A percentile compares a stretch with the other conserved stretches of the same genome.
These are phyloP conservation scores for Allium cepa DNA, from an alignment of 106 monocot species.

Conservation along the genomic window DNA sequence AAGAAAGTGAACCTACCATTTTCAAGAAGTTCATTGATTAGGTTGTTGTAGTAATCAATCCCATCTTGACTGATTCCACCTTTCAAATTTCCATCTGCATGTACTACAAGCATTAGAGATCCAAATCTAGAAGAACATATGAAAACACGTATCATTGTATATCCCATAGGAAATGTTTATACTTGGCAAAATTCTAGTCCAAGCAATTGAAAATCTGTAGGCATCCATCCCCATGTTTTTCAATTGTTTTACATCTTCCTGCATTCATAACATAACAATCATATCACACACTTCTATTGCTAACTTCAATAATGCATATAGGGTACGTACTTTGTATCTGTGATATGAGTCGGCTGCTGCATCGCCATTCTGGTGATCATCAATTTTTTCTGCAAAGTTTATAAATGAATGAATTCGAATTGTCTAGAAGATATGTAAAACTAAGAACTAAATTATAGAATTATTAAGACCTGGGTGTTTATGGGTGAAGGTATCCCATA, in stretches of 20 bases:
- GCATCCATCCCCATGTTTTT: constrained; percentile 11
- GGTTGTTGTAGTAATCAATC: constrained; percentile 42
- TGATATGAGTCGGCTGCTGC: constrained; percentile 3
- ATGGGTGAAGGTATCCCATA: constrained; percentile 45
- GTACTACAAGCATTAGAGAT: neutral
- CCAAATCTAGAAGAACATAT: neutral
- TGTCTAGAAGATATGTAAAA: too few relatives aligned
- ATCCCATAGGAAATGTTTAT: neutral
- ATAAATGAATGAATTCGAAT: too few relatives aligned
- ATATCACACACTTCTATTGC: neutral
- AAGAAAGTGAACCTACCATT: constrained; percentile 1
- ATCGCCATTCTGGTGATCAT: constrained; percentile 3
- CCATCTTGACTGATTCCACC: constrained; percentile 55
- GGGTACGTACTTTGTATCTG: constrained; percentile 11
- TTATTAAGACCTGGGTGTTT: constrained; percentile 20
- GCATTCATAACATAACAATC: neutral
- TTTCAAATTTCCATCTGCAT: constrained; percentile 30
- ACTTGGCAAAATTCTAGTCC: constrained; percentile 24
- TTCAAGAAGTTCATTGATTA: constrained; percentile 51
- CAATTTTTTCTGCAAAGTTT: constrained; percentile 5
- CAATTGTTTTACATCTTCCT: constrained; percentile 13
- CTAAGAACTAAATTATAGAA: too few relatives aligned
- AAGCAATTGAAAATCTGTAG: constrained; percentile 23
- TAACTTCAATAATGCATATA: neutral
- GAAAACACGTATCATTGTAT: neutral